Base-by-base conservation (phyloP, 164 flowering plant species). In the Stephania japonica region DNA sequence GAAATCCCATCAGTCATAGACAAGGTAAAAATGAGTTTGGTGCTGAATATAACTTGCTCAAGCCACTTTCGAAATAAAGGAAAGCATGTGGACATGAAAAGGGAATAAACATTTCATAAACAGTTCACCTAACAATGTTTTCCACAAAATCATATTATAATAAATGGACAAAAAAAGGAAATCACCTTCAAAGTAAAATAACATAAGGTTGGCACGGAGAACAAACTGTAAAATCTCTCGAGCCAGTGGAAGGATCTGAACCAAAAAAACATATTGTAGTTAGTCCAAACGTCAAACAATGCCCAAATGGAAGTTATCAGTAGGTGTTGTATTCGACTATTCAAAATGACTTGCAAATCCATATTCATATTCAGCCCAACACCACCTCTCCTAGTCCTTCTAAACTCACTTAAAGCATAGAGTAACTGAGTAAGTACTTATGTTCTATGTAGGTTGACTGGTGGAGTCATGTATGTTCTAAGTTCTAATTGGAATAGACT, bases 161-260 rank as follows among this genome's bases (percentile, higher is more conserved):
- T 56, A 16, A 56, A 56, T n/a, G 61, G 41, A 18, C 53, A 41
- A 38, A 68, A 69, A 25, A 14, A 16, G 63, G 43, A 25, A 67
- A 32, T 77, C 72, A 93, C 99, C 98, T 89, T 95, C 99, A 80
- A 95, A 95, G 85, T 93, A 95, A 84, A 95, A 95, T 74, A 93
- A 83, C 99, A 95, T 95, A 69, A 95, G 89, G 72, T 93, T 95
- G 27, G 94, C 76, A 56, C 98, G 99, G 68, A 95, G 81, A 75
- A 87, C 77, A 85, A 93, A 79, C 78, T 88, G 94, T 84, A 89
- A 83, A 61, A 87, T 50, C 75, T 93, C 97, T 65, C 90, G 93
- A 72, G 86, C 98, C 66, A 82, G 64, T 26, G 99, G 99, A 76
- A 90, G 89, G 76, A 89, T 77, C 99, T 95, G 83, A 69, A 82